Evolutionary conservation across 768 basidiomycete genomes (phyloP).

Genomic region (Pleurotus pulmonarius): DNA sequence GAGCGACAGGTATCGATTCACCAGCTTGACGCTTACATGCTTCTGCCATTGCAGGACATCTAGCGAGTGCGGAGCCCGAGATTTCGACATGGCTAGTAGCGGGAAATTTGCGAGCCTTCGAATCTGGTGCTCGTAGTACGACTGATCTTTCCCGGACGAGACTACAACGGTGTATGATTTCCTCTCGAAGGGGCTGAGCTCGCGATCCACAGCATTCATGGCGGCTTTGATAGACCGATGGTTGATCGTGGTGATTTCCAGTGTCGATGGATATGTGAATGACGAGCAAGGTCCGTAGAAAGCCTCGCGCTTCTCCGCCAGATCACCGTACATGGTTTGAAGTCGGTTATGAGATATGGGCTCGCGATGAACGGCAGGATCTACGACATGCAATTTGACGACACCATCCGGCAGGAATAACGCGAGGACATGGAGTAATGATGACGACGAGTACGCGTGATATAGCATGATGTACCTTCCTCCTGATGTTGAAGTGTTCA

Average conservation of each 20-base stretch:
- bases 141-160: conserved; percentile 81
- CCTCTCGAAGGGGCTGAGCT: conserved; percentile 72
- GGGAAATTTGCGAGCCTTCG: conserved; percentile 83
- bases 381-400: conserved; percentile 84
- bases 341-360: conserved; percentile 60
- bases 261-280: conserved; percentile 59
- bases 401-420: conserved; percentile 72
- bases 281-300: conserved; percentile 38
- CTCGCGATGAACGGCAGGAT: conserved; percentile 84
- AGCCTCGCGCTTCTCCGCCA: conserved; percentile 47
- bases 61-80: conserved; percentile 66
- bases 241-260: conserved; percentile 53
- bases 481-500: conserved; percentile 57
- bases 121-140: conserved; percentile 73
- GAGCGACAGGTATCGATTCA: conserved; percentile 74
- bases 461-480: conserved; percentile 86
- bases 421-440: conserved; percentile 81
- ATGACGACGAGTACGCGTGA: conserved; percentile 68
- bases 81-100: conserved; percentile 80
- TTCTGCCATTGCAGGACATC: conserved; percentile 90
- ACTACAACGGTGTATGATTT: conserved; percentile 74
- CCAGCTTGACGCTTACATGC: conserved; percentile 78
- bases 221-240: conserved; percentile 78
- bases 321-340: conserved; percentile 67
- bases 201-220: conserved; percentile 82